Base-by-base conservation (phyloP, 805 yeast genomes). In the Danielia oregonensis region DNA sequence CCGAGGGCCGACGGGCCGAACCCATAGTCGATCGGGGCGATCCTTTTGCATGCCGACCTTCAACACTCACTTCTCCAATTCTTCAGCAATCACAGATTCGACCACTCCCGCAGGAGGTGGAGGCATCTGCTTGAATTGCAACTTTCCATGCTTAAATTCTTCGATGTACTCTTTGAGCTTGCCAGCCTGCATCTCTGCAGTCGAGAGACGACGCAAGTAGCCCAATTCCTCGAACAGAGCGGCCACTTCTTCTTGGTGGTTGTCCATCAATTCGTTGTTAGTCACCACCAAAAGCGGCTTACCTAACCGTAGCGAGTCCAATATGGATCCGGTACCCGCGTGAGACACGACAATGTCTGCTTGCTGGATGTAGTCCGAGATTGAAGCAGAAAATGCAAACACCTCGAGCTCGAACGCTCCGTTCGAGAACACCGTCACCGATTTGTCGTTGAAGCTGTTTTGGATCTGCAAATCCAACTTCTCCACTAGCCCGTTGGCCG, bases 281-380 rank as follows among this genome's bases (percentile, higher is more conserved):
- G 79, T 74, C 18, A 87, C 82, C 5, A 84, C 88, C 1, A 89
- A 62, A 36, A 87, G 60, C 16, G 72, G 76, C 51, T 76, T 80
- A 1, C 59, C 35, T 18, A 51, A 51, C 15, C 93, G 67, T 24
- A 87, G 57, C 0, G 85, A 71, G 50, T 91, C 98, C 17, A 93
- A 57, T 6, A 91, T 84, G 0, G 96, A 86, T 2, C 98, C 98
- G 0, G 97, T 86, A 1, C 83, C 83, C 0, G 95, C 97, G 55
- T 93, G 97, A 0, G 96, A 79, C 9, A 93, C 71, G 8, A 91
- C 85, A 27, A 86, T 46, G 32, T 78, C 77, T 2, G 79, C 65
- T 1, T 51, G 24, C 0, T 46, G 30, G 2, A 86, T 74, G 37
- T 69, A 65, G 0, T 57, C 14, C 9, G 24, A 36, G 17, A 66